Evolutionary conservation across 1,284 basidiomycete genomes (phyloP).

Genomic region (Tylopilus orsonianus): DNA sequence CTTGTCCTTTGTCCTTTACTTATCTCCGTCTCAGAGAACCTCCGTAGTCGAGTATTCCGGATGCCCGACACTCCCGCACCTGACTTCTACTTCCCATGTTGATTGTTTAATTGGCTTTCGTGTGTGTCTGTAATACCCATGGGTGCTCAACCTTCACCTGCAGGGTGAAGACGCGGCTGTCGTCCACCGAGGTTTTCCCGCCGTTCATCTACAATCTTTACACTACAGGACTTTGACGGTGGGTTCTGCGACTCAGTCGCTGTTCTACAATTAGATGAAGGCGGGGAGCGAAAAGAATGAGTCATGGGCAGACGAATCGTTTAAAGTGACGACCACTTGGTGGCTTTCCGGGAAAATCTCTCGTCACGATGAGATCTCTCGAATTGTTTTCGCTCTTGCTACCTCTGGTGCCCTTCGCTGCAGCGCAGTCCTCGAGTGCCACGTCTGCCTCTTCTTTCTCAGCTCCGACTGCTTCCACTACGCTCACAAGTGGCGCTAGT

Average conservation of each 20-base stretch:
- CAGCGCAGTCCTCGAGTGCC: slow-evolving; percentile 1
- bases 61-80: background rate
- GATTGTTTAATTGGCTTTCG: background rate
- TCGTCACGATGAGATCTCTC: slow-evolving; percentile 2
- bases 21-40: background rate
- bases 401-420: background rate
- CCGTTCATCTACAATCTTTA: background rate
- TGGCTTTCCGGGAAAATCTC: background rate
- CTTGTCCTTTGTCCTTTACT: background rate
- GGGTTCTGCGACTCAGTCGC: background rate
- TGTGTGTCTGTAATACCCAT: background rate
- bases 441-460: background rate
- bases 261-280: background rate
- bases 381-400: background rate
- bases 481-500: background rate
- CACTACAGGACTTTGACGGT: background rate
- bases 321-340: background rate
- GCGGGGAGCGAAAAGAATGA: background rate
- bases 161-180: background rate
- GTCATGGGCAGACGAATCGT: background rate
- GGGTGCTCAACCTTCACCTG: background rate
- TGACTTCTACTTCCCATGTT: slow-evolving; percentile 4
- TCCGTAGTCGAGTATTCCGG: background rate
- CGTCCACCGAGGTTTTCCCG: slow-evolving; percentile 3
- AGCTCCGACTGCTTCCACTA: background rate